A percentile compares a stretch with the other conserved stretches of the same genome.
Evolutionary conservation across 768 basidiomycete genomes (phyloP).

Genomic region (Holtermanniella nyarrowii): DNA sequence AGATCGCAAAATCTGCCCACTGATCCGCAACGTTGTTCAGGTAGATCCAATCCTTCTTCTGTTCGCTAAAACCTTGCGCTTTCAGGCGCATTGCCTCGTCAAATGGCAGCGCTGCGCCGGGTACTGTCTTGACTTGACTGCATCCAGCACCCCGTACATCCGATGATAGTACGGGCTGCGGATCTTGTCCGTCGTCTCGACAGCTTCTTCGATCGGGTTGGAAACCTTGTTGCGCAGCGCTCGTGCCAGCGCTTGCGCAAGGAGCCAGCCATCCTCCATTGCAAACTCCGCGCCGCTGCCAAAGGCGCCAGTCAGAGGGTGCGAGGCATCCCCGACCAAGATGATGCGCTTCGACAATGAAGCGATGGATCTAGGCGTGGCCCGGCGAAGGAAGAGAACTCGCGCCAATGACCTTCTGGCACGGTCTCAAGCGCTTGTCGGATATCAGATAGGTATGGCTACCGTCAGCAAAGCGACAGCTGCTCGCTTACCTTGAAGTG

Average conservation of each 20-base stretch:
- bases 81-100: not conserved
- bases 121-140: not conserved
- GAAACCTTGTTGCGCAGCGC: not conserved
- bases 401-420: not conserved
- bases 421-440: constrained; percentile 1
- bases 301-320: constrained; percentile 3
- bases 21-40: not conserved
- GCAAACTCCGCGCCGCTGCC: constrained; percentile 5
- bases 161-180: not conserved
- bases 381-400: constrained; percentile 4
- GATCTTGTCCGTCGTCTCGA: not conserved
- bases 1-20: not conserved
- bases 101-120: not conserved
- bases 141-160: not conserved
- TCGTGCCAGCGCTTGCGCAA: not conserved
- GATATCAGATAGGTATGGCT: not conserved
- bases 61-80: not conserved
- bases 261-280: constrained; percentile 4
- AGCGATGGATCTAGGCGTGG: not conserved
- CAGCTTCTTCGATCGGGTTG: not conserved
- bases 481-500: not conserved
- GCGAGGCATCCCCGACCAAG: constrained; percentile 4
- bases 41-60: not conserved
- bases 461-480: not conserved
- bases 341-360: not conserved